phyloP scores from a whole-genome alignment of 345 rosid species.

The Brassica incana region DNA sequence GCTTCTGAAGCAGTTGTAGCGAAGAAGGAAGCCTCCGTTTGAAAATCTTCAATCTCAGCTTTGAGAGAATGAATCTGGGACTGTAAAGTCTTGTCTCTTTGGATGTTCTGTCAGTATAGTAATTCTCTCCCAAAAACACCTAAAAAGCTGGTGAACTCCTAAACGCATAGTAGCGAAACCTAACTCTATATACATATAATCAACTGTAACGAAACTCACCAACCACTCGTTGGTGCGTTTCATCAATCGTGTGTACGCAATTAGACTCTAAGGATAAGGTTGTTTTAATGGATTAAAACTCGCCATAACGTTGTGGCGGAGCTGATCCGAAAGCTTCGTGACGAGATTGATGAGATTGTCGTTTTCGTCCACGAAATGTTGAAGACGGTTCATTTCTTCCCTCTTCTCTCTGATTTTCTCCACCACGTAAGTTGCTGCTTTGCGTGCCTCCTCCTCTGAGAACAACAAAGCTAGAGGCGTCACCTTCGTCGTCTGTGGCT shows the following conservation, averaged over 20 bases:
- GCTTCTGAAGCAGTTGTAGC: slow-evolving; percentile 73
- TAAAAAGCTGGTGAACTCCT: not conserved
- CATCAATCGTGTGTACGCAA: slow-evolving; percentile 44
- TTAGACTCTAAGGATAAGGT: not conserved
- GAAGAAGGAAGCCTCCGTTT: slow-evolving; percentile 78
- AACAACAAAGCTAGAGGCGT: slow-evolving; percentile 70
- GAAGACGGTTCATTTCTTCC: slow-evolving; percentile 51
- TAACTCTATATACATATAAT: no score
- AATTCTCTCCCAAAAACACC: slow-evolving; percentile 88
- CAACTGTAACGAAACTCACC: slow-evolving; percentile 41
- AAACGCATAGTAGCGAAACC: no score
- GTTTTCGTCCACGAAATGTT: slow-evolving; percentile 67
- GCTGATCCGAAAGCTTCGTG: slow-evolving; percentile 71
- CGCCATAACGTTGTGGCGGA: slow-evolving; percentile 80
- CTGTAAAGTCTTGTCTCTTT: slow-evolving; percentile 71
- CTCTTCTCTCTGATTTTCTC: slow-evolving; percentile 59
- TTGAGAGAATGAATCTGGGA: slow-evolving; percentile 60
- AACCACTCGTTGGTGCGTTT: slow-evolving; percentile 77
- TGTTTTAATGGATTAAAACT: not conserved
- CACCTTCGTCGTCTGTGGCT: slow-evolving; percentile 40
- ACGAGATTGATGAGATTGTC: slow-evolving; percentile 58
- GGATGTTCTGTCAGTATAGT: slow-evolving; percentile 67
- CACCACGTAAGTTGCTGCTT: slow-evolving; percentile 68
- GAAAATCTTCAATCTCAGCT: slow-evolving; percentile 72
- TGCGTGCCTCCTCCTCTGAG: slow-evolving; percentile 60